Evolutionary conservation across 345 rosid genomes (phyloP).

Genomic region (Populus nigra): DNA sequence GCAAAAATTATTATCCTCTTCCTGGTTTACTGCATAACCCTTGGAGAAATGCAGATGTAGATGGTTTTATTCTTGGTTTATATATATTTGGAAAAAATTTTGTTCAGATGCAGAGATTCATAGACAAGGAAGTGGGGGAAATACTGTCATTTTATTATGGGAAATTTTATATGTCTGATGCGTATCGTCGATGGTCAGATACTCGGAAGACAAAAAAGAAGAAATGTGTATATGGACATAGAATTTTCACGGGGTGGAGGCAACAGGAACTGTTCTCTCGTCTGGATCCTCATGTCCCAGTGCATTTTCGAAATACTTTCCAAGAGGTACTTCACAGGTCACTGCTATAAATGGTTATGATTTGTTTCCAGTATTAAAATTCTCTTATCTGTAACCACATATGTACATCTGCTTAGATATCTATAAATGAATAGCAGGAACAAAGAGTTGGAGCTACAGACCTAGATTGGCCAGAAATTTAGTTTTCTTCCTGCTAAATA

Average conservation of each 20-base stretch:
- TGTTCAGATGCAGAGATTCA: constrained; percentile 41
- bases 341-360: not conserved
- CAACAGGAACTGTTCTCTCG: constrained; percentile 62
- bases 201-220: constrained; percentile 44
- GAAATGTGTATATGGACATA: constrained; percentile 50
- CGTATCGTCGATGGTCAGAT: constrained; percentile 54
- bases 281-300: constrained; percentile 46
- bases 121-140: constrained; percentile 52
- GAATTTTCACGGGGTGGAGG: constrained; percentile 71
- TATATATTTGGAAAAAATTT: constrained; percentile 60
- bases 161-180: constrained; percentile 47
- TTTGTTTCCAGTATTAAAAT: not conserved
- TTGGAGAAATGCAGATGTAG: constrained; percentile 52
- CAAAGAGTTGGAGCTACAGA: not conserved
- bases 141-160: constrained; percentile 58
- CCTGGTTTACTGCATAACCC: constrained; percentile 31
- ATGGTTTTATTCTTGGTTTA: constrained; percentile 55
- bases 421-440: not conserved
- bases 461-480: not conserved
- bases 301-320: constrained; percentile 34
- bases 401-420: not conserved
- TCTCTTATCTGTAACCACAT: not conserved
- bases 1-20: constrained; percentile 20
- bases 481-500: not conserved
- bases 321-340: constrained; percentile 38